Base-by-base conservation (phyloP, 2,329 filamentous ascomycete species). In the Phyllosticta citrichinensis region DNA sequence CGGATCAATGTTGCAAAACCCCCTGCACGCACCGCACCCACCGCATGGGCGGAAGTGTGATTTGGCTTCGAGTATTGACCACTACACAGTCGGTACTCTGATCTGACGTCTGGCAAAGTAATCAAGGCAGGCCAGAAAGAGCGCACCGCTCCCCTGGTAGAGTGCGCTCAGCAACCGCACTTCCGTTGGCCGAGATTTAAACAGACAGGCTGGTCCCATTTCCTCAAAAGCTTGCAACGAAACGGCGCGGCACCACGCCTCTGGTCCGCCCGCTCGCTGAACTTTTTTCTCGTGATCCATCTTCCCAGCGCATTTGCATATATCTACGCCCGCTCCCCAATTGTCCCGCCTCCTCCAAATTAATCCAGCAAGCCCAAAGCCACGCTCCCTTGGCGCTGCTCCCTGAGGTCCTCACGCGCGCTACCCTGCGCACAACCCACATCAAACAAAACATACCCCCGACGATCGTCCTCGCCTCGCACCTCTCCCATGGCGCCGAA, bases 401-500 rank as follows among this genome's bases (percentile, higher is more conserved):
- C 51, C n/a, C 8, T 52, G n/a, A n/a, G n/a, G n/a, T 11, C 19
- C 51, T 52, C 51, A 25, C 24, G 51, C 51, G 19, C 11, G 27
- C 27, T 30, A 30, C 27, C 27, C 27, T 30, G 27, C 27, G 14
- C 58, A 25, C 35, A n/a, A 25, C 17, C 53, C 53, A 56, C 53
- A 25, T 56, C 57, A 55, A 52, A 55, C 54, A 53, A 56, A 53
- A 56, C 25, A 56, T 24, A 17, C 11, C 35, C 30, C 50, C 55
- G 57, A 47, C 59, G 14, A 55, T 47, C 55, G n/a, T 27, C 54
- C 33, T 35, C 55, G 51, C 40, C 52, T 22, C 22, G n/a, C 19
- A 17, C 14, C 14, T 17, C 59, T 25, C 33, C 27, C 62, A 81
- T 81, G 79, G 75, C 79, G 52, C 79, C 79, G 63, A 81, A 81